Conservation (phyloP, 371 early-diverging fungal genomes). For the Circinella minor region DNA sequence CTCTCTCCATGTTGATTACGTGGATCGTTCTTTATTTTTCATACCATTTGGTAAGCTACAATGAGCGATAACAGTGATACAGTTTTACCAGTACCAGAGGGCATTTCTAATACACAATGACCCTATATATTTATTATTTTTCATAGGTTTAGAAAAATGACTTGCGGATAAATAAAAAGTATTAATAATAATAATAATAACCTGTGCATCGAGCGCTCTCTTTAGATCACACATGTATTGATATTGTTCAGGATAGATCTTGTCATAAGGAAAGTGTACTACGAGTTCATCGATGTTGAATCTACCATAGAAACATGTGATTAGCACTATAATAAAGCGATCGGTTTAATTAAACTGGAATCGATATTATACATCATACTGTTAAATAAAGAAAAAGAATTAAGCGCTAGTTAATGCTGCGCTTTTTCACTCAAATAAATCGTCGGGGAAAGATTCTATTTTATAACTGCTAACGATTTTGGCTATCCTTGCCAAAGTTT, state of each 20-base stretch:
- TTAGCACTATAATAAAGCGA: constrained; percentile 4
- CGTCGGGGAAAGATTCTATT: too few relatives aligned
- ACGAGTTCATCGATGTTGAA: constrained; percentile 94
- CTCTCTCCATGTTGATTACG: too few relatives aligned
- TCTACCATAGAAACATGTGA: constrained; percentile 37
- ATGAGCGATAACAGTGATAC: constrained; percentile 95
- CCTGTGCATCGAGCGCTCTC: constrained; percentile 89
- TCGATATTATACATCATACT: constrained; percentile 4
- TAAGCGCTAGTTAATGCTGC: neutral
- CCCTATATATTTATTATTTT: constrained; percentile 60
- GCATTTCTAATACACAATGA: constrained; percentile 99
- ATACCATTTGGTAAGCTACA: constrained; percentile 95
- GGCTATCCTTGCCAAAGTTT: too few relatives aligned
- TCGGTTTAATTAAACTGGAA: neutral
- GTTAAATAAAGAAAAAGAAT: constrained; percentile 1
- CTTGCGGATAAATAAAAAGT: neutral
- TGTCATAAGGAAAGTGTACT: constrained; percentile 98
- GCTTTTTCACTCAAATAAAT: neutral
- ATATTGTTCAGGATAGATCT: constrained; percentile 99
- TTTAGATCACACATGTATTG: constrained; percentile 98
- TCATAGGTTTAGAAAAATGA: neutral
- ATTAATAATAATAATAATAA: constrained; percentile 21
- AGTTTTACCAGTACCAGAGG: constrained; percentile 99
- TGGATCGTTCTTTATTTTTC: too few relatives aligned
- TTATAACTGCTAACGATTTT: too few relatives aligned